These are phyloP conservation scores for Diaporthe vaccinii DNA, from an alignment of 2,329 filamentous ascomycete species.

Conservation along the genomic window DNA sequence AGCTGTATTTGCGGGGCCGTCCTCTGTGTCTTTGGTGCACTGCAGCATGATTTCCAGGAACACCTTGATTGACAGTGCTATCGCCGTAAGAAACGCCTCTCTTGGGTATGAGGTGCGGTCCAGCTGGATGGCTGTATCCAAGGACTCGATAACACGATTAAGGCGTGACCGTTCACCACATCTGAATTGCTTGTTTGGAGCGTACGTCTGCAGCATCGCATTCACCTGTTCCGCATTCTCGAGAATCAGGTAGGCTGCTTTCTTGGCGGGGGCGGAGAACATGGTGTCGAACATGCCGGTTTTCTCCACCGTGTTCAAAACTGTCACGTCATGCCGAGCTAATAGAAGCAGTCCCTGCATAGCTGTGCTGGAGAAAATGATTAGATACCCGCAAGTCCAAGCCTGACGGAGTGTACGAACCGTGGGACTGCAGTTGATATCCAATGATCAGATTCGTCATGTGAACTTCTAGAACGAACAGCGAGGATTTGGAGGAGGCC, in stretches of 20 bases:
- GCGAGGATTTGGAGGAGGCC: constrained; percentile 3
- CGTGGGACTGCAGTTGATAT: constrained; percentile 14
- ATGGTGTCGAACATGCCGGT: constrained; percentile 17
- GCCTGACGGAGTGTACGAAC: neutral
- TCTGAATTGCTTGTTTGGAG: neutral
- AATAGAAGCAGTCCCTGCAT: constrained; percentile 8
- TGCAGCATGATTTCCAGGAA: neutral
- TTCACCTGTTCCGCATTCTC: neutral
- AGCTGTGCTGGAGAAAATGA: neutral
- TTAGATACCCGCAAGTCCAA: neutral
- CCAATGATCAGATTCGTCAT: neutral
- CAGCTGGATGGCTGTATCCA: neutral
- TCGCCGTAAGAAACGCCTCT: constrained; percentile 5
- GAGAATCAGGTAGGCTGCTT: constrained; percentile 2
- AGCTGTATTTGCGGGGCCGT: neutral
- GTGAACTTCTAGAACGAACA: neutral
- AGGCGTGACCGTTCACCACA: neutral
- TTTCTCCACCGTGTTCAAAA: constrained; percentile 1
- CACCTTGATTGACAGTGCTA: neutral
- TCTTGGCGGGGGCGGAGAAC: constrained; percentile 11
- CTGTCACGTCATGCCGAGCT: constrained; percentile 1
- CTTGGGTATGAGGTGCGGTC: neutral
- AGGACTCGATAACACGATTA: neutral
- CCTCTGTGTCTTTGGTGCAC: neutral
- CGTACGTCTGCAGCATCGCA: neutral